Conservation (phyloP, 768 basidiomycete genomes). For the Rhodocollybia butyracea region DNA sequence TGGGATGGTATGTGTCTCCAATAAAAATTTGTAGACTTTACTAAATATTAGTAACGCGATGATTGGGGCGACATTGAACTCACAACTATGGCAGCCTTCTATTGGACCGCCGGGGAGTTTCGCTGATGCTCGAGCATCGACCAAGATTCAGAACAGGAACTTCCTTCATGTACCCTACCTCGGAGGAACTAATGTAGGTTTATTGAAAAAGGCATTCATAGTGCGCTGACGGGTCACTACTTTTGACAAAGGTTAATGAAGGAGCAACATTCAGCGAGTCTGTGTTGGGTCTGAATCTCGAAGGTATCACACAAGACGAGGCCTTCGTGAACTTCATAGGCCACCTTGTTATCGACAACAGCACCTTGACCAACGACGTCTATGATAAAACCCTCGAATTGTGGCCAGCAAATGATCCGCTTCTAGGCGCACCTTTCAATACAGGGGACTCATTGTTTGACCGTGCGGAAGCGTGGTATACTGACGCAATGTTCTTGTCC, state of each 20-base stretch:
- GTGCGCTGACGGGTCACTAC: background rate
- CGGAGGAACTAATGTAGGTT: slow-evolving; percentile 52
- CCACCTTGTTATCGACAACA: slow-evolving; percentile 49
- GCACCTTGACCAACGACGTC: slow-evolving; percentile 40
- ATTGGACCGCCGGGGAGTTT: slow-evolving; percentile 52
- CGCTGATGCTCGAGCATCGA: slow-evolving; percentile 41
- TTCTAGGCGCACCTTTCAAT: slow-evolving; percentile 48
- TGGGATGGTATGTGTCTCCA: background rate
- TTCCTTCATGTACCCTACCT: slow-evolving; percentile 54
- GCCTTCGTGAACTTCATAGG: slow-evolving; percentile 47
- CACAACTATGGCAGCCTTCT: slow-evolving; percentile 55
- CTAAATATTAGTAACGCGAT: slow-evolving; percentile 44
- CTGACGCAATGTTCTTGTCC: slow-evolving; percentile 53
- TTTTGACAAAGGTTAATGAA: slow-evolving; percentile 43
- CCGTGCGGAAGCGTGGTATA: slow-evolving; percentile 54
- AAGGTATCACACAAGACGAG: slow-evolving; percentile 35
- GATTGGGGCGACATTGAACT: slow-evolving; percentile 43
- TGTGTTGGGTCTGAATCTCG: slow-evolving; percentile 35
- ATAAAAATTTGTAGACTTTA: slow-evolving; percentile 33
- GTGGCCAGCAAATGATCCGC: slow-evolving; percentile 47
- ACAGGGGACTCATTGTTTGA: slow-evolving; percentile 62
- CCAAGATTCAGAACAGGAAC: slow-evolving; percentile 40
- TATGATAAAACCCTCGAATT: slow-evolving; percentile 33
- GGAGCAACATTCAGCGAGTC: slow-evolving; percentile 41
- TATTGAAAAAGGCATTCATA: slow-evolving; percentile 31